Conservation (phyloP, 805 yeast species). For the Pichia scutulata region DNA sequence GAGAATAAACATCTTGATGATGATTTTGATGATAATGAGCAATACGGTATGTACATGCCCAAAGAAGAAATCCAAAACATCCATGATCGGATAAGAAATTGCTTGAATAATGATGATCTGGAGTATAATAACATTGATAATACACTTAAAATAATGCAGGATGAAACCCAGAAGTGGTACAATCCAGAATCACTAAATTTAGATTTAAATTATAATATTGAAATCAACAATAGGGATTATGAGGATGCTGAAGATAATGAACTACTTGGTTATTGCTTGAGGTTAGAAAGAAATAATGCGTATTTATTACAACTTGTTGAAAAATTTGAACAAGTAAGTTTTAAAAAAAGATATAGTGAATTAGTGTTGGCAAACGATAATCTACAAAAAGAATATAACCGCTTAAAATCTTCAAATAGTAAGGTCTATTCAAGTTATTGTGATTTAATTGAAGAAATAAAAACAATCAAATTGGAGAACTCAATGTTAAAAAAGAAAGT, state of each 20-base stretch:
- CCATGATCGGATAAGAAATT: conserved; percentile 8
- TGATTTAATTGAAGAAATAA: conserved; percentile 15
- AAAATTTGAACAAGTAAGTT: conserved; percentile 17
- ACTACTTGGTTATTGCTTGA: conserved; percentile 10
- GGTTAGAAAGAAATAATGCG: conserved; percentile 16
- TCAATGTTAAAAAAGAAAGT: not conserved
- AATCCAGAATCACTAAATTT: not conserved
- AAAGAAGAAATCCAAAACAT: conserved; percentile 1
- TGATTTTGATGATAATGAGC: not conserved
- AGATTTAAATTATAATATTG: not conserved
- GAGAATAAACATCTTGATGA: not conserved
- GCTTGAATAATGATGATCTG: conserved; percentile 11
- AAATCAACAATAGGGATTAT: not conserved
- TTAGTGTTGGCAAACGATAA: conserved; percentile 2
- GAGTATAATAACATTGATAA: conserved; percentile 15
- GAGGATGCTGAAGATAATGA: not conserved
- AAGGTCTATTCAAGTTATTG: conserved; percentile 22
- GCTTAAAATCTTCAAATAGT: conserved; percentile 17
- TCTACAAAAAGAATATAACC: conserved; percentile 13
- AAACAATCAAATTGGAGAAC: not conserved
- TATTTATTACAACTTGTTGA: conserved; percentile 12
- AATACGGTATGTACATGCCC: not conserved
- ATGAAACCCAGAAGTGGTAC: conserved; percentile 13
- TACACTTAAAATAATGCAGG: conserved; percentile 19
- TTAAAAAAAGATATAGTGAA: conserved; percentile 12